Evolutionary conservation across 2,329 filamentous ascomycete genomes (phyloP).

Genomic region (Fonsecaea nubica): DNA sequence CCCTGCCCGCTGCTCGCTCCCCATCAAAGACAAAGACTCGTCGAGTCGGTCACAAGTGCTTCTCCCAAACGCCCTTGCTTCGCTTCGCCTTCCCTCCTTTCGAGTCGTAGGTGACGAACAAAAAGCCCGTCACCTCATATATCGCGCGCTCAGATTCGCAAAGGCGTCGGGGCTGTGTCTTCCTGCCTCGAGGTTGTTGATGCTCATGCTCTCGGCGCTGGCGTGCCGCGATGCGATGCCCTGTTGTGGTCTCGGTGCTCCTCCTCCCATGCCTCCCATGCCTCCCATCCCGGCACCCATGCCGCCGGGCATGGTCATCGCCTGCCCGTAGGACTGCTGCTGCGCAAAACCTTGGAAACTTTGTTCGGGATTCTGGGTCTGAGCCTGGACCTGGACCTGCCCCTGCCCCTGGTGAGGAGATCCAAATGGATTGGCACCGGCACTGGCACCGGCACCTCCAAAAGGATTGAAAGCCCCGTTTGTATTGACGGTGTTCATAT

Average conservation of each 20-base stretch:
- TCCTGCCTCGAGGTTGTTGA: constrained; percentile 55
- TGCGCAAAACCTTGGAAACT: neutral
- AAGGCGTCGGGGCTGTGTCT: constrained; percentile 60
- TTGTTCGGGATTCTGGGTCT: constrained; percentile 3
- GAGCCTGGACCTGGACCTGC: neutral
- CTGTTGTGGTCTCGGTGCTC: constrained; percentile 13
- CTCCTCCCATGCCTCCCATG: too few relatives aligned
- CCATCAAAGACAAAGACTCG: too few relatives aligned
- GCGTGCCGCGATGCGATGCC: constrained; percentile 40
- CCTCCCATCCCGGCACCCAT: neutral
- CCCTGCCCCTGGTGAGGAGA: constrained; percentile 1
- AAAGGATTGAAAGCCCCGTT: constrained; percentile 10
- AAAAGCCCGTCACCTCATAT: constrained; percentile 40
- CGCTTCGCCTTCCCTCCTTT: too few relatives aligned
- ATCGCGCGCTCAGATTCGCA: constrained; percentile 56
- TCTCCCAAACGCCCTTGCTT: too few relatives aligned
- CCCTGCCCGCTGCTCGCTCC: too few relatives aligned
- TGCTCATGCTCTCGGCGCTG: constrained; percentile 58
- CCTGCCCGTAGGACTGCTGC: neutral
- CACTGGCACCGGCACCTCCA: neutral
- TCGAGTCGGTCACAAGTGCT: too few relatives aligned
- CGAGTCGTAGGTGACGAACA: too few relatives aligned
- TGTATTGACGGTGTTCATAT: constrained; percentile 15
- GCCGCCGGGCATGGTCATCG: constrained; percentile 11
- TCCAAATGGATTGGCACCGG: neutral